Evolutionary conservation across 768 basidiomycete species (phyloP).

Genomic region (Leccinum ochraceum): DNA sequence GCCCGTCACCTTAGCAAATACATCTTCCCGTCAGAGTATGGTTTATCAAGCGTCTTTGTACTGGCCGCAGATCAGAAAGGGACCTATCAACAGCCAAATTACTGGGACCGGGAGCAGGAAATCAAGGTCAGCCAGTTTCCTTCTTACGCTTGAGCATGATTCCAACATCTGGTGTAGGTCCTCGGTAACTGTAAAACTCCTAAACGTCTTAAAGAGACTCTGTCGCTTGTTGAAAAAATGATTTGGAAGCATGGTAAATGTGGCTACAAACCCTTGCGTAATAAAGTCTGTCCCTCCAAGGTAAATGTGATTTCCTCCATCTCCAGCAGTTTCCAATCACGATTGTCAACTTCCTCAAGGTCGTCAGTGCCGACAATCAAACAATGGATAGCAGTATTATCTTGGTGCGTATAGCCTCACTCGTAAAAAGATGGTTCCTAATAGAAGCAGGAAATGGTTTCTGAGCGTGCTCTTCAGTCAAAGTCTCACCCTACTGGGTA

Average conservation of each 20-base stretch:
- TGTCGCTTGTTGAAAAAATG: slow-evolving; percentile 59
- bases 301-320: slow-evolving; percentile 33
- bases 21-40: slow-evolving; percentile 82
- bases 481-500: slow-evolving; percentile 50
- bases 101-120: slow-evolving; percentile 62
- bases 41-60: slow-evolving; percentile 60
- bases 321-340: background rate
- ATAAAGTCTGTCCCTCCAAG: slow-evolving; percentile 77
- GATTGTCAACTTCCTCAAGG: slow-evolving; percentile 29
- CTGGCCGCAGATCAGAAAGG: slow-evolving; percentile 24
- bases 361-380: slow-evolving; percentile 40
- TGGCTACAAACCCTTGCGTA: slow-evolving; percentile 61
- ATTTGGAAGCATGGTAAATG: slow-evolving; percentile 69
- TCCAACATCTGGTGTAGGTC: slow-evolving; percentile 20
- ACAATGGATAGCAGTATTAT: slow-evolving; percentile 63
- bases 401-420: slow-evolving; percentile 43
- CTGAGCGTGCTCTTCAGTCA: slow-evolving; percentile 60
- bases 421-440: slow-evolving; percentile 1
- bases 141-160: background rate
- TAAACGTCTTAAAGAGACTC: slow-evolving; percentile 58
- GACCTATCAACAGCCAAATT: slow-evolving; percentile 47
- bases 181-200: slow-evolving; percentile 68
- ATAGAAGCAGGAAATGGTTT: slow-evolving; percentile 65
- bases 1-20: slow-evolving; percentile 75
- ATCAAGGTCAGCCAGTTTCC: slow-evolving; percentile 53